Percentiles rank a stretch among this genome's conserved stretches.
phyloP scores from a whole-genome alignment of 352 stramenopile genomes.

The Pythium guiyangense region DNA sequence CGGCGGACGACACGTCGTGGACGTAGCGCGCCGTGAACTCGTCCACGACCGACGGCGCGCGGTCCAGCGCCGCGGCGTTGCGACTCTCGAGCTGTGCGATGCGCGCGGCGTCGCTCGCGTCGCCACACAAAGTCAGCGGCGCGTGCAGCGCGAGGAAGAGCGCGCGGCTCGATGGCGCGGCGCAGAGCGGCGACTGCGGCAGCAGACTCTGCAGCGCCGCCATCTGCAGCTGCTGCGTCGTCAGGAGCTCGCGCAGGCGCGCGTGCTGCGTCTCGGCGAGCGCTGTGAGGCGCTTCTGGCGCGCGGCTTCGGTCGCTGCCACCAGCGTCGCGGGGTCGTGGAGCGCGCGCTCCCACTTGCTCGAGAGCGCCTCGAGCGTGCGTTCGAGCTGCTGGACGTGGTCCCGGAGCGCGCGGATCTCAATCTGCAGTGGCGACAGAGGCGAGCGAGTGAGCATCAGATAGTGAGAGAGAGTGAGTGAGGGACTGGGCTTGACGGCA shows the following conservation, averaged over 20 bases:
- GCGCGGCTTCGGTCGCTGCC: conserved; percentile 1
- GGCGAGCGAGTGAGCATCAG: background rate
- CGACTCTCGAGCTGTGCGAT: conserved; percentile 25
- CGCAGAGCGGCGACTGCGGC: conserved; percentile 5
- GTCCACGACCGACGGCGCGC: conserved; percentile 28
- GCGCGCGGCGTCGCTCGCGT: conserved; percentile 15
- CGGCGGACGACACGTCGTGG: conserved; percentile 15
- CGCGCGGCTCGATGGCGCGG: background rate
- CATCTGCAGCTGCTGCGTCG: conserved; percentile 10
- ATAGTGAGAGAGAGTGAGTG: background rate
- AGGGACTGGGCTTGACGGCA: background rate
- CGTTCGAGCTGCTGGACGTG: conserved; percentile 2
- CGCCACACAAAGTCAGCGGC: conserved; percentile 2
- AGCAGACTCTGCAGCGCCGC: conserved; percentile 8
- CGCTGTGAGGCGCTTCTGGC: conserved; percentile 6
- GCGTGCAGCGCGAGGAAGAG: conserved; percentile 5
- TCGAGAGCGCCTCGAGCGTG: background rate
- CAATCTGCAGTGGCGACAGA: background rate
- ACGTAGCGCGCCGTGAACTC: conserved; percentile 32
- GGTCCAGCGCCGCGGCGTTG: conserved; percentile 23
- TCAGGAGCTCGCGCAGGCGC: conserved; percentile 3
- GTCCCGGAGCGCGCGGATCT: conserved; percentile 4
- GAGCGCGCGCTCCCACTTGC: conserved; percentile 2
- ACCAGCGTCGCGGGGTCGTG: background rate
- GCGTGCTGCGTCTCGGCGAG: conserved; percentile 7